A percentile compares a stretch with the other conserved stretches of the same genome.
phyloP scores from a whole-genome alignment of 2,329 filamentous ascomycete genomes.

The Penicillium polonicum region DNA sequence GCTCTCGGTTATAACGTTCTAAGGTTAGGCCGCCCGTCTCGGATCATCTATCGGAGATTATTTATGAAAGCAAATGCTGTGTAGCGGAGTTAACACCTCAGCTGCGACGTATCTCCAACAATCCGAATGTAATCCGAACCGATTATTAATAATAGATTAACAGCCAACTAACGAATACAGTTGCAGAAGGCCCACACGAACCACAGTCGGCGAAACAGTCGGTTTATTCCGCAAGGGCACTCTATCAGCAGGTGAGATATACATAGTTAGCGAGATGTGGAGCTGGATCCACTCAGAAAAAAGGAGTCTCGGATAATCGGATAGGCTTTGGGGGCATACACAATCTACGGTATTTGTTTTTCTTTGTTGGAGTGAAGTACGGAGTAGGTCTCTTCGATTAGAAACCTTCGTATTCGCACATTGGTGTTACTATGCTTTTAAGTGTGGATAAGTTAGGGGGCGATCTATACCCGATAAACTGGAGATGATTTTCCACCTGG shows the following conservation, averaged over 20 bases:
- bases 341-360: not conserved
- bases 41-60: constrained; percentile 9
- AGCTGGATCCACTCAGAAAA: constrained; percentile 17
- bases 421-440: not conserved
- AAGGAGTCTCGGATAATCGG: constrained; percentile 24
- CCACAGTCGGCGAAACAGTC: constrained; percentile 23
- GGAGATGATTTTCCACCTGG: not conserved
- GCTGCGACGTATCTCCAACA: not conserved
- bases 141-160: constrained; percentile 3
- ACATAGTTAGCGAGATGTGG: constrained; percentile 26
- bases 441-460: not conserved
- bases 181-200: constrained; percentile 11
- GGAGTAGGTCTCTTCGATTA: not conserved
- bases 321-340: constrained; percentile 5
- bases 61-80: not conserved
- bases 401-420: not conserved
- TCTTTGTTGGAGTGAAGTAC: not conserved
- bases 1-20: not conserved
- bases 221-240: constrained; percentile 24
- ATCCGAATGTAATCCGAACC: not conserved
- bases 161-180: constrained; percentile 3
- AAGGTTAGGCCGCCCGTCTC: not conserved
- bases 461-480: not conserved
- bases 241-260: constrained; percentile 15
- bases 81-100: not conserved